Base-by-base conservation (phyloP, 1,139 yeast species). In the Lodderomyces oxycetoniae region DNA sequence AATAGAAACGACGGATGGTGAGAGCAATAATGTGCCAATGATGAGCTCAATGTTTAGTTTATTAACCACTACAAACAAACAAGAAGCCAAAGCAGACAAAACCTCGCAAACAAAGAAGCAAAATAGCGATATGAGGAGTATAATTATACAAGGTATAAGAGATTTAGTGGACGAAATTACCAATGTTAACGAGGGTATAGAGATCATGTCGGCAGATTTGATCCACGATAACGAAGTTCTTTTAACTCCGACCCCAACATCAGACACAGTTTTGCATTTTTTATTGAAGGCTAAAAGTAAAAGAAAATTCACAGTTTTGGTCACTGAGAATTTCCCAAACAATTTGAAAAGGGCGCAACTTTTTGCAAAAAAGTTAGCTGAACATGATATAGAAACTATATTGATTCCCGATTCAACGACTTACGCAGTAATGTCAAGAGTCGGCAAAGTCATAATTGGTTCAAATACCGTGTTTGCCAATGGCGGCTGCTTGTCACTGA, bases 361-460 rank as follows among this genome's bases (percentile, higher is more conserved):
- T 39, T 87, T 91, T 56, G 96, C 93, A 13, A 77, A 77, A 49
- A 76, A 74, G 39, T 71, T 93, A 44, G 83, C 95, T 2, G 81
- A 79, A 39, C 87, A 91, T 38, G 86, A 91, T 36, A 87, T 93
- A 37, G 95, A 88, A 44, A 81, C 96, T 1, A 84, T 88, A 3
- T 74, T 93, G 36, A 85, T 93, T 31, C 97, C 98, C 0, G 99
- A 93, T 53, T 74, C 94, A 3, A 83, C 95, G 17, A 88, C 83
- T 0, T 87, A 83, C 58, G 97, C 98, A 0, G 85, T 93, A 32
- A 93, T 93, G 98, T 84, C 96, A 32, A 70, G 96, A 44, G 98
- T 93, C 3, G 96, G 97, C 31, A 93, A 93, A 57, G 98, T 93
- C 17, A 77, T 91, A 41, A 76, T 93, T 41, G 96, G 97, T 15